Base-by-base conservation (phyloP, 176 grass and related monocot species). In the Oryza longistaminata region DNA sequence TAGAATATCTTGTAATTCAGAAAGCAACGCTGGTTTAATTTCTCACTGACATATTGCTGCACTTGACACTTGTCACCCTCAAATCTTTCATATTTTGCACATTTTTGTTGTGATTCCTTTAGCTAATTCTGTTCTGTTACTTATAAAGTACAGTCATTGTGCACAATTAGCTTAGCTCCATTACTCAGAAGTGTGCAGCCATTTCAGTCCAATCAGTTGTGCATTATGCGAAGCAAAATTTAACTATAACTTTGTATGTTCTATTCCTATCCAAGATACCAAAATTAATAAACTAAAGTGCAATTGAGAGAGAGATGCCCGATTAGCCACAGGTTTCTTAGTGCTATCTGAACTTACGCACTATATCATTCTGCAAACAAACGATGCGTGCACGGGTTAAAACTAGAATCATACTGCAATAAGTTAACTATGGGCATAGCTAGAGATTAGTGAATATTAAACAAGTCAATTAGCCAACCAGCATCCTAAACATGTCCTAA, bases 311-410 rank as follows among this genome's bases (percentile, higher is more conserved):
- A 73, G 60, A 34, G 21, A 11, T 16, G 34, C 13, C 58, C 25
- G 35, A 26, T 33, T 75, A 80, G 46, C 83, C 73, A 68, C 37
- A 70, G 45, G 31, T 66, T 73, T 74, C 24, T 74, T 67, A 66
- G 89, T 92, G 87, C 84, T 74, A 50, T 33, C 70, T 79, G 76
- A 85, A 87, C 92, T 66, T 89, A 46, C 83, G 71, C 87, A 85
- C 85, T 88, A 61, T 4, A 35, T 46, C 55, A 6, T 1, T 2
- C 40, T 66, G 71, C 33, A 37, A 64, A 62, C 27, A 81, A 22
- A 79, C 26, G 27, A 77, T 79, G 39, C 2, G 84, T 83, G 75
- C 88, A 90, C 48, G 69, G 46, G 39, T 83, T 37, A 78, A 86
- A 90, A 78, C 74, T 35, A 85, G 48, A 71, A 75, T 85, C 72